phyloP scores from a whole-genome alignment of 768 basidiomycete genomes.

The Suillus weaverae region DNA sequence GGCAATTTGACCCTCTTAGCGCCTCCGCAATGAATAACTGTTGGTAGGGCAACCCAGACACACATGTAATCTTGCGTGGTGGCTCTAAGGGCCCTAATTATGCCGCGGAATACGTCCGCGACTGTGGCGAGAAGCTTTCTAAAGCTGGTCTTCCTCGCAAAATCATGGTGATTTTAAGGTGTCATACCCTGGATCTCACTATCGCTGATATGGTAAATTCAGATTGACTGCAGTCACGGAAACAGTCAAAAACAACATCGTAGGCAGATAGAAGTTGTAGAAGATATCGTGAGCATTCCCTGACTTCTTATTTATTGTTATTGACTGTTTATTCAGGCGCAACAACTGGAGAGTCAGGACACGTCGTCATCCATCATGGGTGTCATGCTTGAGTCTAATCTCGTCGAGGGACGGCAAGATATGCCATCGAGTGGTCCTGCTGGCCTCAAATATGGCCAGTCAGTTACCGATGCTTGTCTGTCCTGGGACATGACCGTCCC shows the following conservation, averaged over 20 bases:
- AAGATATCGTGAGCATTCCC: slow-evolving; percentile 69
- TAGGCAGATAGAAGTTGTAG: slow-evolving; percentile 86
- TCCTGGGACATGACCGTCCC: slow-evolving; percentile 88
- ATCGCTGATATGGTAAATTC: slow-evolving; percentile 10
- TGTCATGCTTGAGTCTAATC: slow-evolving; percentile 94
- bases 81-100: slow-evolving; percentile 91
- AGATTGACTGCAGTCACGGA: slow-evolving; percentile 98
- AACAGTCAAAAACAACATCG: slow-evolving; percentile 92
- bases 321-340: slow-evolving; percentile 47
- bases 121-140: slow-evolving; percentile 67
- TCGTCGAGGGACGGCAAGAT: slow-evolving; percentile 85
- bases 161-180: slow-evolving; percentile 69
- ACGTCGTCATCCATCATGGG: slow-evolving; percentile 80
- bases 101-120: slow-evolving; percentile 72
- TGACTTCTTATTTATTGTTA: slow-evolving; percentile 10
- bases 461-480: slow-evolving; percentile 88
- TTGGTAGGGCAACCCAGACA: slow-evolving; percentile 80
- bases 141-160: slow-evolving; percentile 80
- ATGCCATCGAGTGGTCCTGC: slow-evolving; percentile 71
- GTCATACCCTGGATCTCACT: not conserved
- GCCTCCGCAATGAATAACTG: not conserved
- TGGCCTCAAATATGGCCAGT: slow-evolving; percentile 79
- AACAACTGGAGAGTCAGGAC: slow-evolving; percentile 69
- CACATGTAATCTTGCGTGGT: slow-evolving; percentile 94
- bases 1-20: not conserved